Evolutionary conservation across 106 monocot species (phyloP).

Genomic region (Ottelia alismoides): DNA sequence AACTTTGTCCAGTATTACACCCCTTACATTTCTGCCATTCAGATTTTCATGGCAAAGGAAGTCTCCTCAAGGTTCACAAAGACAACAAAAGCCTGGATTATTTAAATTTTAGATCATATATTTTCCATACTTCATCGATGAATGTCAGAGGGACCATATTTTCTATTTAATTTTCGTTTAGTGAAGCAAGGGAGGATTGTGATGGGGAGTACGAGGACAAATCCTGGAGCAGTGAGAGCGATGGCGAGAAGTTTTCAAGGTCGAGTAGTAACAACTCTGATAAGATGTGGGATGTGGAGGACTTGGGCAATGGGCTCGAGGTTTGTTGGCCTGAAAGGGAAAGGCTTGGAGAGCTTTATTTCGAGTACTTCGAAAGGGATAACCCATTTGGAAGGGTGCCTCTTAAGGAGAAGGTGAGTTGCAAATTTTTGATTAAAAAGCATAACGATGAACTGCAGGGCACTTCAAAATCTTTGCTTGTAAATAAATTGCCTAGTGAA

Average conservation of each 20-base stretch:
- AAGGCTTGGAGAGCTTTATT: conserved; percentile 33
- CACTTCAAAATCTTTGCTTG: background rate
- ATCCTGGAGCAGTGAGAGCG: conserved; percentile 58
- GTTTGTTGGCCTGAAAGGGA: conserved; percentile 18
- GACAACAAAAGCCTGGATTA: too few relatives aligned
- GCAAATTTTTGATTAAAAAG: background rate
- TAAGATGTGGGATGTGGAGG: conserved; percentile 45
- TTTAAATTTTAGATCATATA: too few relatives aligned
- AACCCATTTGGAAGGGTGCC: conserved; percentile 52
- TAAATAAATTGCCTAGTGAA: too few relatives aligned
- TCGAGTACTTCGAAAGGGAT: conserved; percentile 46
- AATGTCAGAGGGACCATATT: too few relatives aligned
- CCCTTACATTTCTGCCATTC: conserved; percentile 24
- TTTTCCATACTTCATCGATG: too few relatives aligned
- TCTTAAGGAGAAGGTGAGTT: conserved; percentile 43
- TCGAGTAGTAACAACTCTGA: conserved; percentile 12
- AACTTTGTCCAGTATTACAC: conserved; percentile 16
- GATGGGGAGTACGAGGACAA: conserved; percentile 34
- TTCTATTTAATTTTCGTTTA: background rate
- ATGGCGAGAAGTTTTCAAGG: conserved; percentile 39
- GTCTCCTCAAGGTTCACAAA: background rate
- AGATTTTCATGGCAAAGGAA: conserved; percentile 13
- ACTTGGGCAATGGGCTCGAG: conserved; percentile 14
- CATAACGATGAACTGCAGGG: background rate
- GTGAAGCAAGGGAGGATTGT: conserved; percentile 12